Evolutionary conservation across 1,139 yeast genomes (phyloP).

Genomic region (Yamadazyma diddensiae): DNA sequence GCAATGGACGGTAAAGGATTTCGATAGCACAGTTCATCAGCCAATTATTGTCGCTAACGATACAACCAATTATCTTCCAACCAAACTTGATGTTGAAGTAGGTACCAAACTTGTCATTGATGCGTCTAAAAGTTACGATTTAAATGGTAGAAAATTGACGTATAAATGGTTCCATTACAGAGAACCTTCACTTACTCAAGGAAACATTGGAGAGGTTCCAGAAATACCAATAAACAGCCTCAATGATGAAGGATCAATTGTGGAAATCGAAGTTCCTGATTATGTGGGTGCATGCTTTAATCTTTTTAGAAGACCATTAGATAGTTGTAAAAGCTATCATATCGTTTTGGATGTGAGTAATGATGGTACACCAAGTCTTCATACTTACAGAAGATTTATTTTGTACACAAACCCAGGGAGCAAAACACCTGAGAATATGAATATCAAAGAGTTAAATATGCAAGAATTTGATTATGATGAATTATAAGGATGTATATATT

Average conservation of each 20-base stretch:
- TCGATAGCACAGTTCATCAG: slow-evolving; percentile 13
- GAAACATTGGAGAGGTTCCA: neutral
- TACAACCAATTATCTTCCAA: slow-evolving; percentile 13
- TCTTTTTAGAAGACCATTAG: slow-evolving; percentile 11
- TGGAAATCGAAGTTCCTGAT: slow-evolving; percentile 14
- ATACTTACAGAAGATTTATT: slow-evolving; percentile 11
- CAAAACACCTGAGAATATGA: neutral
- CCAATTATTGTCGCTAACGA: slow-evolving; percentile 20
- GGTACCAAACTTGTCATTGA: slow-evolving; percentile 15
- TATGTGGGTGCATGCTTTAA: slow-evolving; percentile 14
- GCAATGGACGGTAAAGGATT: slow-evolving; percentile 23
- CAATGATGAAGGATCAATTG: slow-evolving; percentile 15
- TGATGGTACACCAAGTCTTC: slow-evolving; percentile 9
- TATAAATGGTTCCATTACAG: slow-evolving; percentile 20
- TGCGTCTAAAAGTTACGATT: slow-evolving; percentile 19
- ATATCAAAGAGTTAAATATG: no score
- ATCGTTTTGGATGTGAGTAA: slow-evolving; percentile 16
- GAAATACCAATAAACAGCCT: slow-evolving; percentile 10
- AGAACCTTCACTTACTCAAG: slow-evolving; percentile 17
- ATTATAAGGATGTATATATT: slow-evolving; percentile 2
- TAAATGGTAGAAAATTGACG: slow-evolving; percentile 14
- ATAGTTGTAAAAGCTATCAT: slow-evolving; percentile 10
- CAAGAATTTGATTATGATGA: neutral
- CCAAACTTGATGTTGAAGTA: slow-evolving; percentile 9
- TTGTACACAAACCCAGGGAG: neutral